Conservation (phyloP, 2,329 filamentous ascomycete genomes). For the Escovopsis sp. region DNA sequence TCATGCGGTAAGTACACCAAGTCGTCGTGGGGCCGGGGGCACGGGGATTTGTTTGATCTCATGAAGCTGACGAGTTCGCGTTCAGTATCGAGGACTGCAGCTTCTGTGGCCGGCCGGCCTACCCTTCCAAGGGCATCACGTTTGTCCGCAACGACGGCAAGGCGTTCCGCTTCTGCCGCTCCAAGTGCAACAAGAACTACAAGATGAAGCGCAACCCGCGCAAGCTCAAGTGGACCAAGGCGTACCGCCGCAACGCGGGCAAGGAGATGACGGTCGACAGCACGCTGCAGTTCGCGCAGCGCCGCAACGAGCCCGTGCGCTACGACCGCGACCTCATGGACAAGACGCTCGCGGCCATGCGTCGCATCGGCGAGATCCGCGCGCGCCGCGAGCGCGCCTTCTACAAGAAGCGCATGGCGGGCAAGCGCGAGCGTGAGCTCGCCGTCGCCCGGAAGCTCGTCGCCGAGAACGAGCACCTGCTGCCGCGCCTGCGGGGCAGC, state of each 20-base stretch:
- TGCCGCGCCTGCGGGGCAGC: slow-evolving; percentile 56
- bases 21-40: not conserved
- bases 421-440: slow-evolving; percentile 71
- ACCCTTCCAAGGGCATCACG: slow-evolving; percentile 41
- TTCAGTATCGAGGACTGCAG: slow-evolving; percentile 30
- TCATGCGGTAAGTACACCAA: slow-evolving; percentile 4
- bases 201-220: slow-evolving; percentile 98
- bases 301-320: slow-evolving; percentile 85
- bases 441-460: slow-evolving; percentile 77
- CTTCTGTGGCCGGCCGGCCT: slow-evolving; percentile 34
- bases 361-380: slow-evolving; percentile 75
- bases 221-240: slow-evolving; percentile 95
- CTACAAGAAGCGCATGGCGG: slow-evolving; percentile 86
- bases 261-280: slow-evolving; percentile 87
- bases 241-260: slow-evolving; percentile 66
- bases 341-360: slow-evolving; percentile 85
- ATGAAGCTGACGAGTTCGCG: too few relatives aligned
- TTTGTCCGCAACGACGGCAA: slow-evolving; percentile 37
- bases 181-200: slow-evolving; percentile 56
- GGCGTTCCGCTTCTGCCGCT: slow-evolving; percentile 44
- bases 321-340: slow-evolving; percentile 88
- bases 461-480: slow-evolving; percentile 79
- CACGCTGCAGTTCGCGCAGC: slow-evolving; percentile 81
- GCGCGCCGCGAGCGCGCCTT: slow-evolving; percentile 74
- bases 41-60: not conserved